Conservation (phyloP, 208 protist species). For the Endotrypanum monterogeii region DNA sequence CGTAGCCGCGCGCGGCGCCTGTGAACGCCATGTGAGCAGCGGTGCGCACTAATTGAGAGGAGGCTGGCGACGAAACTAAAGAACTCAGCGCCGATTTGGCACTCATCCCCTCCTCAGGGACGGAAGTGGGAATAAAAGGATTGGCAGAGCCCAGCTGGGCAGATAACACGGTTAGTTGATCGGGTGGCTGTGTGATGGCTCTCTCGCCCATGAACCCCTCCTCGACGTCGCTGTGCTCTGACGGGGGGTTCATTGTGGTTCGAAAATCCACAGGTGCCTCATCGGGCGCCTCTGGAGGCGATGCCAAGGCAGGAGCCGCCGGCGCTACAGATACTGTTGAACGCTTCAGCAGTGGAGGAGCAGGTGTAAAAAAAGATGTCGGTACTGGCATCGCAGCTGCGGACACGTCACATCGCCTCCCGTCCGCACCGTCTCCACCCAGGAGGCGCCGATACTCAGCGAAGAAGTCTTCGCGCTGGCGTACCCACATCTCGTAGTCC, state of each 20-base stretch:
- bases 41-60: not conserved
- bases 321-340: not conserved
- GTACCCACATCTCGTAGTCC: conserved; percentile 55
- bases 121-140: not conserved
- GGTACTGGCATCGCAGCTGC: conserved; percentile 11
- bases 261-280: conserved; percentile 3
- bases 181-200: not conserved
- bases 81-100: not conserved
- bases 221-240: conserved; percentile 13
- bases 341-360: not conserved
- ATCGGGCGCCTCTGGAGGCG: not conserved
- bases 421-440: not conserved
- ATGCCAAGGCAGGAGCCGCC: not conserved
- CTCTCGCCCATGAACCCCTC: not conserved
- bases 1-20: not conserved
- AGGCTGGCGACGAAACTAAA: not conserved
- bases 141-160: not conserved
- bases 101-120: not conserved
- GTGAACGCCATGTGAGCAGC: not conserved
- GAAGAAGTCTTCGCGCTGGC: conserved; percentile 70
- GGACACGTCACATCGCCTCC: not conserved
- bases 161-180: not conserved
- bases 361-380: no score
- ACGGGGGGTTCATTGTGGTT: conserved; percentile 1
- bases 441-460: conserved; percentile 30